A percentile compares a stretch with the other conserved stretches of the same genome.
Conservation (phyloP, 2,329 filamentous ascomycete species). For the Alternaria sp. region DNA sequence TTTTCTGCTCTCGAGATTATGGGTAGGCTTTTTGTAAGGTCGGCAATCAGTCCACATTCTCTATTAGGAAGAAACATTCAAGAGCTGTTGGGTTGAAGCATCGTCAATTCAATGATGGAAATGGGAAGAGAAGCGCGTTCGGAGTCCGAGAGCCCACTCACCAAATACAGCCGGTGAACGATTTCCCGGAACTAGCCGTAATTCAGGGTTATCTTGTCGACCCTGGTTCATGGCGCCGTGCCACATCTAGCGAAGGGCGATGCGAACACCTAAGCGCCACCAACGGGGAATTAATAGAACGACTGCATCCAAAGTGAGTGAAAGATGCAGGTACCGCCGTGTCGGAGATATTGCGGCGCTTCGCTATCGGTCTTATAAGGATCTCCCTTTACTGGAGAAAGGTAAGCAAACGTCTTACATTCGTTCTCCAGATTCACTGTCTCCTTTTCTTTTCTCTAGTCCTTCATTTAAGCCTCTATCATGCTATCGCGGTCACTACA, state of each 20-base stretch:
- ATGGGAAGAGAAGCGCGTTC: no score
- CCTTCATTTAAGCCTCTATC: not conserved
- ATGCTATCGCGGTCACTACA: slow-evolving; percentile 2
- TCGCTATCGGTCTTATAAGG: not conserved
- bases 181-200: not conserved
- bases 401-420: not conserved
- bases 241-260: not conserved
- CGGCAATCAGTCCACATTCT: no score
- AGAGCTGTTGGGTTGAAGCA: no score
- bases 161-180: no score
- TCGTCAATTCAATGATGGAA: no score
- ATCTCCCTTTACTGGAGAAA: not conserved
- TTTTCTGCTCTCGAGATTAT: not conserved
- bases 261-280: not conserved
- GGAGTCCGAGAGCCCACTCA: no score
- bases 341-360: not conserved
- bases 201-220: not conserved
- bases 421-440: no score
- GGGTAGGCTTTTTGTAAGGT: no score
- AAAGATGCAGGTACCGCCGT: not conserved
- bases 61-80: no score
- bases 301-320: not conserved
- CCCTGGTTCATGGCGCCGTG: not conserved
- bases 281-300: not conserved
- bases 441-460: not conserved